A percentile compares a stretch with the other conserved stretches of the same genome.
These are phyloP conservation scores for Colletotrichum cuscutae DNA, from an alignment of 2,329 filamentous ascomycete species.

Conservation along the genomic window DNA sequence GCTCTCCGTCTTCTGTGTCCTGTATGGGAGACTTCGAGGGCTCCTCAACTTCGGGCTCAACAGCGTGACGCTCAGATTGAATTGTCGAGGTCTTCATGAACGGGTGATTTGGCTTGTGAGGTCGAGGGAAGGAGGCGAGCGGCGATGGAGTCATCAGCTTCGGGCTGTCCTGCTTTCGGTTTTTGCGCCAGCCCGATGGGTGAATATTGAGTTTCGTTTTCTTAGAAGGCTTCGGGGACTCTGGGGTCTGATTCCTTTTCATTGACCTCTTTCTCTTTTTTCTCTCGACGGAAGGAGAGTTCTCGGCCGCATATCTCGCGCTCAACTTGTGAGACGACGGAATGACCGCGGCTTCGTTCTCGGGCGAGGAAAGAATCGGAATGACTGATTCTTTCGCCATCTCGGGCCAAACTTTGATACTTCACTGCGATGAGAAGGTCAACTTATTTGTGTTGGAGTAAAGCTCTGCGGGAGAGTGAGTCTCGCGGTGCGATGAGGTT, in stretches of 20 bases:
- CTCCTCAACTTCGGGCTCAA: background rate
- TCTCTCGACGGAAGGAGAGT: background rate
- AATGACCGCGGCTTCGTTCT: background rate
- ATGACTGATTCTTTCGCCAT: background rate
- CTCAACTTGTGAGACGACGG: background rate
- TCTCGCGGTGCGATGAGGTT: too few relatives aligned
- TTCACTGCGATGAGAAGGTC: too few relatives aligned
- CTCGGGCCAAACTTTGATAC: fast-evolving
- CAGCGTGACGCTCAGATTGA: background rate
- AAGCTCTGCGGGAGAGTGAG: too few relatives aligned
- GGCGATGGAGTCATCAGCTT: background rate
- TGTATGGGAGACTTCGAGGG: background rate
- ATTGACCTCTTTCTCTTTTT: background rate
- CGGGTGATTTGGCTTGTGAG: background rate
- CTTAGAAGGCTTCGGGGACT: background rate
- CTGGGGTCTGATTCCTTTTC: background rate
- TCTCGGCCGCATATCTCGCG: background rate
- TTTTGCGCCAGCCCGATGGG: background rate
- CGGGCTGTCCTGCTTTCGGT: background rate
- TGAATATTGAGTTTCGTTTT: background rate
- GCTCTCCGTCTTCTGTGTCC: background rate
- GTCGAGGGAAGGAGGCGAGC: background rate
- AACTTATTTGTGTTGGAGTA: too few relatives aligned
- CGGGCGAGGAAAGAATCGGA: background rate
- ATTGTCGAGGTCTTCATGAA: background rate